phyloP scores from a whole-genome alignment of 2,329 filamentous ascomycete genomes.

The Trichocomaceae sp. region DNA sequence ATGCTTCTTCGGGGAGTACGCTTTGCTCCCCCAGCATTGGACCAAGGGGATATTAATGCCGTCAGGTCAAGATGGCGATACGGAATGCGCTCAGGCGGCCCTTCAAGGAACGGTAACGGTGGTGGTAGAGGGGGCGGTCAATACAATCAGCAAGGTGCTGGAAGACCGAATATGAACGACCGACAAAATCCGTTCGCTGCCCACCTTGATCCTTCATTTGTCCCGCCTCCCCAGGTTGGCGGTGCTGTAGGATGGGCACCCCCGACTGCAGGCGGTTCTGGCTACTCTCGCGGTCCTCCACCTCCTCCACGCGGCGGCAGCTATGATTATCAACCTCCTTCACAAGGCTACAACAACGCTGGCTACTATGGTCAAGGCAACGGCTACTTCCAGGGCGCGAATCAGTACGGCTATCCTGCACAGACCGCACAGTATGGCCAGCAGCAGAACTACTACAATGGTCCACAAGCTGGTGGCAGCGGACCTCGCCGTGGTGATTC shows the following conservation, averaged over 20 bases:
- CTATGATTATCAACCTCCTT: conserved; percentile 19
- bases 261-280: conserved; percentile 24
- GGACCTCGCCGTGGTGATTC: conserved; percentile 16
- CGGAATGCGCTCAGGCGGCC: conserved; percentile 52
- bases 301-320: conserved; percentile 34
- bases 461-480: conserved; percentile 19
- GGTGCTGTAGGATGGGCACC: conserved; percentile 30
- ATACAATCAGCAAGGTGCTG: conserved; percentile 40
- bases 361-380: conserved; percentile 23
- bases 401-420: conserved; percentile 16
- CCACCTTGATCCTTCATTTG: conserved; percentile 41
- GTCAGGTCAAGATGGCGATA: conserved; percentile 60
- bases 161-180: conserved; percentile 19
- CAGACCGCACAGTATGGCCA: conserved; percentile 21
- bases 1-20: conserved; percentile 84
- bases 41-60: conserved; percentile 66
- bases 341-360: conserved; percentile 17
- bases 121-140: conserved; percentile 44
- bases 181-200: conserved; percentile 43
- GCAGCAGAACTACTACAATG: conserved; percentile 21
- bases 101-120: conserved; percentile 47
- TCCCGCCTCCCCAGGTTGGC: conserved; percentile 25
- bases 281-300: conserved; percentile 32
- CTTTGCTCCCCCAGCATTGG: conserved; percentile 64
- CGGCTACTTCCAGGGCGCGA: conserved; percentile 21